A percentile compares a stretch with the other conserved stretches of the same genome.
These are phyloP conservation scores for Diversispora eburnea DNA, from an alignment of 192 early-diverging fungal species.

Conservation along the genomic window DNA sequence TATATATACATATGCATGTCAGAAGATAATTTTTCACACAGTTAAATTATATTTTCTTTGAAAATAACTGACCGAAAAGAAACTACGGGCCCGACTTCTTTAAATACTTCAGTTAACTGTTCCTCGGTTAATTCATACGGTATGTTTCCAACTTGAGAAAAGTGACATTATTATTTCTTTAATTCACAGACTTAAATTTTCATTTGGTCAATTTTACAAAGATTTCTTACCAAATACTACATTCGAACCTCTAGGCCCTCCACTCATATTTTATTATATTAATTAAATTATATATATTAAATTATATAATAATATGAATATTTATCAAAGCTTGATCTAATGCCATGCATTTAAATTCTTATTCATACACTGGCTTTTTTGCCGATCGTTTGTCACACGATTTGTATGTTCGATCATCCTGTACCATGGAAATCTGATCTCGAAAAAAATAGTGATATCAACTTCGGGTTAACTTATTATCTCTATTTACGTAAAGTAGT, in stretches of 20 bases:
- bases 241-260: conserved; percentile 35
- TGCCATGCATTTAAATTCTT: too few species aligned
- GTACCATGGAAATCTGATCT: too few species aligned
- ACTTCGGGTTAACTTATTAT: too few species aligned
- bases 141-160: conserved; percentile 66
- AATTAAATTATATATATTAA: neutral
- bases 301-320: too few species aligned
- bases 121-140: conserved; percentile 90
- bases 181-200: too few species aligned
- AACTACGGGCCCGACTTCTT: conserved; percentile 83
- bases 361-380: too few species aligned
- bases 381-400: too few species aligned
- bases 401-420: too few species aligned
- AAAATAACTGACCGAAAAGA: conserved; percentile 54
- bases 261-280: neutral
- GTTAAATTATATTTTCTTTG: too few species aligned
- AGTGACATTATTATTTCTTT: neutral
- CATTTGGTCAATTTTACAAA: neutral
- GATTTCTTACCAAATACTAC: conserved; percentile 39
- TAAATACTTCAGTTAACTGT: conserved; percentile 88
- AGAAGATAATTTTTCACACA: neutral
- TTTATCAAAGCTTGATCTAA: too few species aligned
- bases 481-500: too few species aligned
- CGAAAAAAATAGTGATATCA: too few species aligned
- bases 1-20: neutral